Base-by-base conservation (phyloP, 2,329 filamentous ascomycete genomes). In the Fusarium domesticum region DNA sequence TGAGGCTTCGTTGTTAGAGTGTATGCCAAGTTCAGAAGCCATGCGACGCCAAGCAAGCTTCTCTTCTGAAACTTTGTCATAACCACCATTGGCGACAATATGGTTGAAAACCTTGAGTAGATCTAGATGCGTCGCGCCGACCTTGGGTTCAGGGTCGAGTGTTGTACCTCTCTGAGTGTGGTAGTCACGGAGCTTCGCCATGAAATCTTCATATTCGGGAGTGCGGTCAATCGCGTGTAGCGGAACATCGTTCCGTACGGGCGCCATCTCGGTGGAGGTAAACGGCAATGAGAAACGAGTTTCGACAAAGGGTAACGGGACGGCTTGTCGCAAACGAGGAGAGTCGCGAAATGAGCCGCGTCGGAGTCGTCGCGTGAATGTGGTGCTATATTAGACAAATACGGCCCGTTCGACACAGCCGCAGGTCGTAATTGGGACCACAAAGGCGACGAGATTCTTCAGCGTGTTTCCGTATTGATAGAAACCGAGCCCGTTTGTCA, bases 11-110 rank as follows among this genome's bases (percentile, higher is more conserved):
- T 92, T 90, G 59, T 79, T 77, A 43, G 83, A 83, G 61, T 82
- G 82, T 51, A 91, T 80, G 38, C 87, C 81, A 45, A 95, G 84
- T 57, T 90, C 84, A 41, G 83, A 77, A 11, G 85, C 87, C 58
- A 95, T 78, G 57, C 82, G 83, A 52, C 89, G 81, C 90, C 90
- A 96, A 39, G 87, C 86, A 53, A 95, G 78, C 72, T 92, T 93
- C 65, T 92, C 82, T 69, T 81, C 84, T 50, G 80, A 90, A 64
- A 92, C 81, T 63, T 85, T 84, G 68, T 95, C 90, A 65, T 96
- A 96, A 46, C 90, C 90, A 41, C 90, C 90, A 58, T 84, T 82
- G 17, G 79, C 78, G 42, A 87, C 77, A 15, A 95, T 86, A 55
- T 83, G 78, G 51, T 86, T 85, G 74, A 89, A 95, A 20, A 95